phyloP scores from a whole-genome alignment of 331 rosid genomes.

The Stylosanthes scabra region DNA sequence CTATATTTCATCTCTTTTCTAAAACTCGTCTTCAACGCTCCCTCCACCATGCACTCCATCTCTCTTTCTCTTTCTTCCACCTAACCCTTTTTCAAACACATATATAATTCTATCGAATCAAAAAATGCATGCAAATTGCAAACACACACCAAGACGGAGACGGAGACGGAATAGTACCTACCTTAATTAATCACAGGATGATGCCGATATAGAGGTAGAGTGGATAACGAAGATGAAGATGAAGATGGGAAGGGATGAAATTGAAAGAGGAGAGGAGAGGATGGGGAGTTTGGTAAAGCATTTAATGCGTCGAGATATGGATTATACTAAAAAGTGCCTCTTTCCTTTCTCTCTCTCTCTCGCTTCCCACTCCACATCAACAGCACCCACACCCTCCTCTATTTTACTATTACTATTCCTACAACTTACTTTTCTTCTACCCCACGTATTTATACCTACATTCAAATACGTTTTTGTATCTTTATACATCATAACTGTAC shows the following conservation, averaged over 20 bases:
- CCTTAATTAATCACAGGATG: slow-evolving; percentile 42
- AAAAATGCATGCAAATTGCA: background rate
- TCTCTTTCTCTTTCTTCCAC: slow-evolving; percentile 45
- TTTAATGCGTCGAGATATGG: slow-evolving; percentile 65
- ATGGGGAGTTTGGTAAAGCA: slow-evolving; percentile 86
- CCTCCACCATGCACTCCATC: slow-evolving; percentile 80
- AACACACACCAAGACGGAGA: too few species aligned
- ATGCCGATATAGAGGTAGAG: slow-evolving; percentile 1
- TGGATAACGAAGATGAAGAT: slow-evolving; percentile 28
- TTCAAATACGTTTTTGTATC: slow-evolving; percentile 42
- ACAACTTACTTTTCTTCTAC: background rate
- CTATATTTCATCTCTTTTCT: slow-evolving; percentile 54
- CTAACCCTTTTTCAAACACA: slow-evolving; percentile 41
- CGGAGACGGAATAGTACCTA: slow-evolving; percentile 44
- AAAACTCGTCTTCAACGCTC: slow-evolving; percentile 72
- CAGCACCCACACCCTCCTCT: background rate
- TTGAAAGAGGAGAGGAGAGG: slow-evolving; percentile 57
- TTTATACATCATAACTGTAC: slow-evolving; percentile 26
- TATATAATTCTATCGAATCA: too few species aligned
- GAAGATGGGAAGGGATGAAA: slow-evolving; percentile 36
- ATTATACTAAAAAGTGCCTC: slow-evolving; percentile 60
- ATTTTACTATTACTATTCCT: background rate
- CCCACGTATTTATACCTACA: slow-evolving; percentile 45
- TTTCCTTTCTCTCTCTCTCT: slow-evolving; percentile 41
- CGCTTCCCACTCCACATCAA: slow-evolving; percentile 16